Percentiles rank a stretch among this genome's conserved stretches.
Evolutionary conservation across 2,329 filamentous ascomycete genomes (phyloP).

Genomic region (Ophiosphaerella narmari): DNA sequence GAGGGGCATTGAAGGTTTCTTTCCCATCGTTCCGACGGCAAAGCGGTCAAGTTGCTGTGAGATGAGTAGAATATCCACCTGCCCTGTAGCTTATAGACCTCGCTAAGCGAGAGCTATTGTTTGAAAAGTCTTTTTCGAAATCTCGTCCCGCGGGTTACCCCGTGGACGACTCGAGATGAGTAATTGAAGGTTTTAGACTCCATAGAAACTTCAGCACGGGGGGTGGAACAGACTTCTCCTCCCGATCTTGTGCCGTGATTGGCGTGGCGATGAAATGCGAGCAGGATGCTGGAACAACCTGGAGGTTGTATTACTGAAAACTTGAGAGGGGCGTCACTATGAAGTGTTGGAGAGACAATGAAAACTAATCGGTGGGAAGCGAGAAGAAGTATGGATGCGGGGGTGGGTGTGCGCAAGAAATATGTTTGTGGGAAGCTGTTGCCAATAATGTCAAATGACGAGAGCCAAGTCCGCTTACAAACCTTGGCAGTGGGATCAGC

Average conservation of each 20-base stretch:
- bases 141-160: slow-evolving; percentile 22
- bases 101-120: slow-evolving; percentile 10
- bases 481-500: too few relatives aligned
- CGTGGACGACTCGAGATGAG: slow-evolving; percentile 28
- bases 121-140: slow-evolving; percentile 11
- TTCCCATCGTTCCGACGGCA: slow-evolving; percentile 23
- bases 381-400: too few relatives aligned
- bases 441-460: too few relatives aligned
- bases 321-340: not conserved
- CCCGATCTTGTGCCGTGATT: slow-evolving; percentile 30
- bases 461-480: too few relatives aligned
- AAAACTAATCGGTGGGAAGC: too few relatives aligned
- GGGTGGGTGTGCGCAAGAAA: too few relatives aligned
- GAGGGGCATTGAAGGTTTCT: slow-evolving; percentile 20
- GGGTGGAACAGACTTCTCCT: slow-evolving; percentile 34
- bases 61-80: not conserved
- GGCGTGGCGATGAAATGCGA: slow-evolving; percentile 14
- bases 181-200: slow-evolving; percentile 19
- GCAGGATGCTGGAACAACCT: slow-evolving; percentile 1
- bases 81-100: not conserved
- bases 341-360: too few relatives aligned
- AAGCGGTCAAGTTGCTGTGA: not conserved
- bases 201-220: slow-evolving; percentile 36
- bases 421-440: too few relatives aligned
- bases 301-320: not conserved